A percentile compares a stretch with the other conserved stretches of the same genome.
phyloP scores from a whole-genome alignment of 352 stramenopile species.

The Phytophthora syringae region DNA sequence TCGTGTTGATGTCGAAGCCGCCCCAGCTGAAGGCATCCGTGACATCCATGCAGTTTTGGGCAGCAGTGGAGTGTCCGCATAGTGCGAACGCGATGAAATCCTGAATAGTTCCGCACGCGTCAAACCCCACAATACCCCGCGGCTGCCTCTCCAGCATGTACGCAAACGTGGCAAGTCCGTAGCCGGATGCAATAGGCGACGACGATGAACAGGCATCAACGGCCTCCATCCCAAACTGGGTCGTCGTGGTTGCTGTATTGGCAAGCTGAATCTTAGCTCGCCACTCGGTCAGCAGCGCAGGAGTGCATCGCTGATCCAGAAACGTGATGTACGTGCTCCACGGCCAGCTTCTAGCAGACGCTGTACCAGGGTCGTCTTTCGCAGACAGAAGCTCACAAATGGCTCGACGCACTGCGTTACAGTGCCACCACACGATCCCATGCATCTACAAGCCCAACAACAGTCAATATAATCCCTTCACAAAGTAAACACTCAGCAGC shows the following conservation, averaged over 20 bases:
- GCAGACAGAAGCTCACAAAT: constrained; percentile 23
- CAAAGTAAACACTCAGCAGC: background rate
- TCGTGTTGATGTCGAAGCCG: constrained; percentile 49
- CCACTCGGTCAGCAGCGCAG: constrained; percentile 46
- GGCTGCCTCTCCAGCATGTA: constrained; percentile 46
- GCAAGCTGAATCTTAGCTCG: constrained; percentile 23
- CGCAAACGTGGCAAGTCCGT: constrained; percentile 69
- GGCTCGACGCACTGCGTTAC: constrained; percentile 34
- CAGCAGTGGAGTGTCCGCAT: constrained; percentile 41
- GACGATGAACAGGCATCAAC: constrained; percentile 27
- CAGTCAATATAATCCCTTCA: too few species aligned
- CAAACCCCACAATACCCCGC: constrained; percentile 38
- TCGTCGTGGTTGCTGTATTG: constrained; percentile 8
- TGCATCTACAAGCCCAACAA: constrained; percentile 65
- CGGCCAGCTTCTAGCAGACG: constrained; percentile 10
- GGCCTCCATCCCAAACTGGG: constrained; percentile 6
- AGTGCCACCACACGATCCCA: constrained; percentile 80
- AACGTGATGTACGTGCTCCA: constrained; percentile 78
- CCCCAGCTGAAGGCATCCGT: constrained; percentile 83
- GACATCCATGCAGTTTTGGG: constrained; percentile 59
- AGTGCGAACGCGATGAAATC: constrained; percentile 71
- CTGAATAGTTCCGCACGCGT: constrained; percentile 76
- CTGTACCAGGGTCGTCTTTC: background rate
- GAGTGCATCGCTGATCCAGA: constrained; percentile 71
- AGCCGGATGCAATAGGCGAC: constrained; percentile 59